Base-by-base conservation (phyloP, 2,329 filamentous ascomycete genomes). In the Mycosphaerella arachidis region DNA sequence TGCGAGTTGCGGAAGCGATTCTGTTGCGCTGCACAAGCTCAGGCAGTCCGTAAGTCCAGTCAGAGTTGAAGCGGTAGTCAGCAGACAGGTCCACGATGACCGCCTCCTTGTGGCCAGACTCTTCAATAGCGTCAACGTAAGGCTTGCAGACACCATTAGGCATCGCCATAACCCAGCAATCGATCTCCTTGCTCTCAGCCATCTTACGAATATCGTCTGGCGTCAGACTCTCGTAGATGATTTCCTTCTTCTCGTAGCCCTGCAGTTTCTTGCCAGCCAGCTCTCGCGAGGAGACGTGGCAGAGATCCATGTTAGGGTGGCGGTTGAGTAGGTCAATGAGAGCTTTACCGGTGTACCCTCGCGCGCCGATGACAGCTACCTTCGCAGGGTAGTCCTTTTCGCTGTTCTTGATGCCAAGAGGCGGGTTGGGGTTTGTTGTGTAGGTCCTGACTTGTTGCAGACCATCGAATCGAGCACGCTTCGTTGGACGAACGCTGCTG, bases 161-260 rank as follows among this genome's bases (percentile, higher is more conserved):
- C 31, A 97, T 85, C 37, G 94, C 94, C 90, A 97, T 94, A 48
- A 97, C 90, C 92, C 92, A 97, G 78, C 90, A 94, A 78, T 97
- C 93, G 53, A 97, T 87, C 70, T 92, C 85, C 55, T 90, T 89
- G 33, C 88, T 86, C 73, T 89, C 87, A 63, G 94, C 90, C 84
- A 97, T 91, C 59, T 86, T 83, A 64, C 86, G 86, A 12, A 96
- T 87, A 67, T 97, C 93, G 66, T 97, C 93, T 6, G 91, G 85
- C 58, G 84, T 87, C 48, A 97, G 81, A 74, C 92, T 96, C 76
- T 96, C 91, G 76, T 99, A 99, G 64, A 86, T 91, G 67, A 99
- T 90, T 62, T 95, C 86, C 64, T 89, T 86, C 84, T 97, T 97
- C 70, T 85, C 86, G 75, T 99, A 99, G 31, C 92, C 92, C 75